These are phyloP conservation scores for Hypoxylon intermedium DNA, from an alignment of 495 filamentous ascomycete genomes.

Conservation along the genomic window DNA sequence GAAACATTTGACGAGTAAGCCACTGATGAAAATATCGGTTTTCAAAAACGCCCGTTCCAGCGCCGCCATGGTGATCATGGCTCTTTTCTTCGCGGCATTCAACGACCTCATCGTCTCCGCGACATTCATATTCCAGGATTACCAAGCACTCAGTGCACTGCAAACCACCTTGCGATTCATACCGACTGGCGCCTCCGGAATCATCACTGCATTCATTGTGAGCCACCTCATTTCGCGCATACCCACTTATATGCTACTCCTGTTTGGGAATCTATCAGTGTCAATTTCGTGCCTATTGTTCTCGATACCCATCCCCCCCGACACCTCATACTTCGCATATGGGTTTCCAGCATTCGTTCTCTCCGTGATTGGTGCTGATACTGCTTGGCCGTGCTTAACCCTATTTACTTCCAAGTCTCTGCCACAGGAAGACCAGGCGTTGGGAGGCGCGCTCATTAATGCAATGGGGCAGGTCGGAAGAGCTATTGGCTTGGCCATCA, in stretches of 20 bases:
- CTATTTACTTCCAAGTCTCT: conserved; percentile 65
- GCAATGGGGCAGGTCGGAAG: conserved; percentile 64
- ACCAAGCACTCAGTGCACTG: conserved; percentile 58
- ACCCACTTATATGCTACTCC: conserved; percentile 59
- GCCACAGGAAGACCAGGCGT: conserved; percentile 64
- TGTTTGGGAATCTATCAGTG: conserved; percentile 58
- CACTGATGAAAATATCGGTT: conserved; percentile 65
- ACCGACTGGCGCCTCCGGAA: conserved; percentile 62
- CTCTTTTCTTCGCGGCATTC: conserved; percentile 65
- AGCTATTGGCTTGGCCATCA: conserved; percentile 64
- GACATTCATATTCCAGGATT: conserved; percentile 70
- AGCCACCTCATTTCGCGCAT: conserved; percentile 62
- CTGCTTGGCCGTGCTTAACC: conserved; percentile 63
- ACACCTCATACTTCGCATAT: conserved; percentile 66
- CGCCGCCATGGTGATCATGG: conserved; percentile 66
- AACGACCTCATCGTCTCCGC: conserved; percentile 66
- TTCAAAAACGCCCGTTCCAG: conserved; percentile 61
- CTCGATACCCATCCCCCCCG: conserved; percentile 60
- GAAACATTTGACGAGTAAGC: conserved; percentile 48
- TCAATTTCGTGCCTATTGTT: conserved; percentile 61
- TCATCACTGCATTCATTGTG: conserved; percentile 57
- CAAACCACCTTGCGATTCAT: conserved; percentile 68
- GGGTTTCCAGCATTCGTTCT: conserved; percentile 65
- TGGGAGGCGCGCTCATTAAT: conserved; percentile 68
- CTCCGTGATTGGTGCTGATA: conserved; percentile 66